Evolutionary conservation across 768 basidiomycete species (phyloP), one percentile per base, ranked within the genome.

Genomic region (Leccinum rimulosum): DNA sequence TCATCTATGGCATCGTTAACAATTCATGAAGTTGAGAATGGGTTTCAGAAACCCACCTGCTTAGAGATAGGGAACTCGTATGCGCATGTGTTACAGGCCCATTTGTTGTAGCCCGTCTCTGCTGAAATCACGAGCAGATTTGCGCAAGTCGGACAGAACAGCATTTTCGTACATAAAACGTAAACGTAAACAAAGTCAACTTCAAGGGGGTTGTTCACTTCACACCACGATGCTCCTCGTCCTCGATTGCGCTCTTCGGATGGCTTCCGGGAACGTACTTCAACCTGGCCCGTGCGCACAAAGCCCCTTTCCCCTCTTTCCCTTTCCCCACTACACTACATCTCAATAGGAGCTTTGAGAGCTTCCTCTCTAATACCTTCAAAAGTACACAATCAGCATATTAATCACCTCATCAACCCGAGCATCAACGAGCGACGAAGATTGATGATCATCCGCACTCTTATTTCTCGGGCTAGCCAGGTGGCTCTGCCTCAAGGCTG

Each of bases 101-200:
- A 96, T 79, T 93, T 94, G 76, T 96, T 91, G 71, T 86, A 87
- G 1, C 89, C 88, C 0, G 87, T 86, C 60, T 90, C 88, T 6
- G 83, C 78, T 5, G 88, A 90, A 52, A 93, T 86, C 49, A 89
- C 81, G 15, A 95, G 83, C 48, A 93, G 79, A 73, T 98, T 98
- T 30, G 91, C 86, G 68, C 96, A 98, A 55, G 88, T 92, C 31
- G 96, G 96, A 71, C 96, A 98, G 79, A 96, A 96, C 36, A 95
- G 80, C 93, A 96, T 95, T n/a, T 38, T 28, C 22, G 36, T 4
- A 27, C 27, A 27, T 25, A 12, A 4, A 31, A 9, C 17, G 28
- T 50, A 14, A 43, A 22, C 22, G 22, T 22, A 22, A 22, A 22
- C 22, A 22, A 22, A 22, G 22, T 22, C 22, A 22, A 22, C 22